Conservation (phyloP, 2,329 filamentous ascomycete genomes). For the Colletotrichum lupini region DNA sequence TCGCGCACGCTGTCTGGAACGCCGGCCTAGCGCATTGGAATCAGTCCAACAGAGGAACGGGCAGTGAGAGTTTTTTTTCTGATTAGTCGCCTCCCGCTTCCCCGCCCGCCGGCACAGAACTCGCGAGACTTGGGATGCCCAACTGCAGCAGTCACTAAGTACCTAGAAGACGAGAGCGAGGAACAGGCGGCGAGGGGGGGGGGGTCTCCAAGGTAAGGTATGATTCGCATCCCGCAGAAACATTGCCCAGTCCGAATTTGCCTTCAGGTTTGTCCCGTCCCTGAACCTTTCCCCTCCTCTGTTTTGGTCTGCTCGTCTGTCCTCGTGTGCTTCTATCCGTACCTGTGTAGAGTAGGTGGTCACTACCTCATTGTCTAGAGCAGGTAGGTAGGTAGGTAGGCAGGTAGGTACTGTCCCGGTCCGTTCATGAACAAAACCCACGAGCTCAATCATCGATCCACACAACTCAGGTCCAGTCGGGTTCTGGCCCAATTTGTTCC, state of each 20-base stretch:
- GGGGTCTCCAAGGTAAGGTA: not conserved
- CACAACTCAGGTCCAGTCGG: not conserved
- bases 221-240: not conserved
- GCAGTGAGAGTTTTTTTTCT: not conserved
- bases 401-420: not conserved
- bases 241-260: not conserved
- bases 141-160: not conserved
- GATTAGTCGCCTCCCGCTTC: no score
- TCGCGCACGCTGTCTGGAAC: not conserved
- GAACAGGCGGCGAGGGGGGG: not conserved
- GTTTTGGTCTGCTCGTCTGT: not conserved
- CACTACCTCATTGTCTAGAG: no score
- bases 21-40: not conserved
- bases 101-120: not conserved
- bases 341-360: no score
- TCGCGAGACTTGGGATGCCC: not conserved
- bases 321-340: no score
- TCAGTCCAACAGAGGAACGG: not conserved
- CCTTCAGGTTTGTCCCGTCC: not conserved
- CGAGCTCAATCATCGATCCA: not conserved
- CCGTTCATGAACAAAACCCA: not conserved
- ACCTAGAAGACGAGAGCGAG: not conserved
- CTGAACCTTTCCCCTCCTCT: not conserved
- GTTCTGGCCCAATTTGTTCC: conserved; percentile 4
- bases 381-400: fast-evolving